These are phyloP conservation scores for Camelina sativa DNA, from an alignment of 345 rosid species.

Conservation along the genomic window DNA sequence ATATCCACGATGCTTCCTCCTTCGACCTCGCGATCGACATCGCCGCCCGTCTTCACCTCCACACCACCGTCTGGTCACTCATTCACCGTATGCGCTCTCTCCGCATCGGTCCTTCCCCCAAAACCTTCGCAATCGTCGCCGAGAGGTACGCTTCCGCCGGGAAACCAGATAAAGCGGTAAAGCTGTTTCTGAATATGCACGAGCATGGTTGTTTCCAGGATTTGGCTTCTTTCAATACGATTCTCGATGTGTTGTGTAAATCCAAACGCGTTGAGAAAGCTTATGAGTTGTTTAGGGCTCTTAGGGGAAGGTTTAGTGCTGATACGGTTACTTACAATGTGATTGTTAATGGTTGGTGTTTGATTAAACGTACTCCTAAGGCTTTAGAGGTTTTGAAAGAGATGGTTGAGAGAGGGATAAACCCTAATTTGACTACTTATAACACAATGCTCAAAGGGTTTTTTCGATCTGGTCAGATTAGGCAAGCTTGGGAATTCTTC, in stretches of 20 bases:
- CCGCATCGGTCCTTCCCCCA: slow-evolving; percentile 68
- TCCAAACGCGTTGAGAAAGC: slow-evolving; percentile 80
- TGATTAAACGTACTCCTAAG: slow-evolving; percentile 72
- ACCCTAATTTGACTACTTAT: slow-evolving; percentile 65
- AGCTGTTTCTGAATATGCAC: slow-evolving; percentile 81
- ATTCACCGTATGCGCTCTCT: slow-evolving; percentile 72
- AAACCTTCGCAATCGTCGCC: slow-evolving; percentile 72
- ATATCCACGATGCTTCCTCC: slow-evolving; percentile 64
- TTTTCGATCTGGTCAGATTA: slow-evolving; percentile 73
- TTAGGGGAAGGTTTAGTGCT: slow-evolving; percentile 66
- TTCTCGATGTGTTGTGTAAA: slow-evolving; percentile 82
- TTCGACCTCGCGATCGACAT: slow-evolving; percentile 85
- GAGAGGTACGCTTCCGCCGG: slow-evolving; percentile 76
- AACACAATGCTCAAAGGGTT: slow-evolving; percentile 85
- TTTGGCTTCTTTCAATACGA: slow-evolving; percentile 74
- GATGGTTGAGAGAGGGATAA: slow-evolving; percentile 77
- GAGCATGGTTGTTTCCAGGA: slow-evolving; percentile 78
- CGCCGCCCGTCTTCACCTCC: slow-evolving; percentile 74
- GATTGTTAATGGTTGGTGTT: slow-evolving; percentile 91
- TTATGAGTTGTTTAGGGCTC: slow-evolving; percentile 61
- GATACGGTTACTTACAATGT: slow-evolving; percentile 79
- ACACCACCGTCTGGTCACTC: slow-evolving; percentile 54
- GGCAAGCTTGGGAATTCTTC: slow-evolving; percentile 83
- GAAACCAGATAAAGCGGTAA: slow-evolving; percentile 75
- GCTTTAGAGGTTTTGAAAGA: slow-evolving; percentile 83